A percentile compares a stretch with the other conserved stretches of the same genome.
Evolutionary conservation across 345 rosid species (phyloP).

Genomic region (Hypericum perforatum): DNA sequence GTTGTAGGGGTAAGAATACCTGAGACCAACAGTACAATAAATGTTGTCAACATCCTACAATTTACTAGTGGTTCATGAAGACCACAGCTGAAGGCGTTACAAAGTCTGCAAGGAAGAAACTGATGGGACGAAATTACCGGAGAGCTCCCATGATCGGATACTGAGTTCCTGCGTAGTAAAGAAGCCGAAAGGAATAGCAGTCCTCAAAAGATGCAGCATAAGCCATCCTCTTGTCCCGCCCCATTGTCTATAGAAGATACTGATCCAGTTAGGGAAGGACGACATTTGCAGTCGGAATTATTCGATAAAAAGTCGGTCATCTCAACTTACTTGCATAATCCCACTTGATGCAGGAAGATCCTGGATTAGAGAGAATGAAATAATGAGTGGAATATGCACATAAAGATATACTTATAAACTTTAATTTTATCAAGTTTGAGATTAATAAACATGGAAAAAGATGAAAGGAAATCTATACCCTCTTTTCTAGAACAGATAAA

Average conservation of each 20-base stretch:
- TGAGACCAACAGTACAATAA: background rate
- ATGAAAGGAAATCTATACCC: no score
- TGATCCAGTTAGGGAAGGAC: conserved; percentile 9
- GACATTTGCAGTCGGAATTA: no score
- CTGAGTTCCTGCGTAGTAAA: conserved; percentile 82
- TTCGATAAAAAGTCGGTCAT: background rate
- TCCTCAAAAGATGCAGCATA: conserved; percentile 80
- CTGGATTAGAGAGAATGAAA: conserved; percentile 25
- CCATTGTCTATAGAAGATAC: conserved; percentile 57
- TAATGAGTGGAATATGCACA: background rate
- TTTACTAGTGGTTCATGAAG: background rate
- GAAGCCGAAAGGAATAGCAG: conserved; percentile 82
- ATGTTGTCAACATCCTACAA: background rate
- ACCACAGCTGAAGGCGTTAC: background rate
- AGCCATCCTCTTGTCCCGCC: conserved; percentile 75
- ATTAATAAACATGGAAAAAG: no score
- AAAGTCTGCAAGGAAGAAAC: background rate
- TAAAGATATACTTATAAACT: no score
- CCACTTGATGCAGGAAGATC: conserved; percentile 89
- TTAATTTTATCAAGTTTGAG: no score
- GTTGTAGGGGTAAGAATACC: conserved; percentile 61
- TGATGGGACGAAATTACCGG: conserved; percentile 31
- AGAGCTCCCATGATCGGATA: conserved; percentile 98
- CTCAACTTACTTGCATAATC: conserved; percentile 77
- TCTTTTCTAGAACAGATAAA: background rate